Evolutionary conservation across 192 early-diverging fungal species (phyloP).

Genomic region (Coemansia sp.): DNA sequence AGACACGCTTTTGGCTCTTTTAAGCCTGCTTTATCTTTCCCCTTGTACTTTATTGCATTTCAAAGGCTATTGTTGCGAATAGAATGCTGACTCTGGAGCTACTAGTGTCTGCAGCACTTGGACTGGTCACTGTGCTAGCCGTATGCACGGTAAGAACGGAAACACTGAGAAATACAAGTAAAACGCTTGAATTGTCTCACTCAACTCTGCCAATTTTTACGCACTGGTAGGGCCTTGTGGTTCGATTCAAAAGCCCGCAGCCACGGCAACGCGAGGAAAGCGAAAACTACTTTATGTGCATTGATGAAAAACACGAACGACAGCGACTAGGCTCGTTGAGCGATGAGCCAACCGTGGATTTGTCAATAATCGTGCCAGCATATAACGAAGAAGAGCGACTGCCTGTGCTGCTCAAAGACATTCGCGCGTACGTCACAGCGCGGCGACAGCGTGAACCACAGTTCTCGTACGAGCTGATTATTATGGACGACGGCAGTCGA

Average conservation of each 20-base stretch:
- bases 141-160: constrained; percentile 22
- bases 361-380: constrained; percentile 86
- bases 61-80: not conserved
- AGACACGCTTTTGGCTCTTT: too few species aligned
- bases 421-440: constrained; percentile 63
- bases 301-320: constrained; percentile 36
- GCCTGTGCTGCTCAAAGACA: constrained; percentile 82
- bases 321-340: constrained; percentile 27
- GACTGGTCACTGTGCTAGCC: constrained; percentile 11
- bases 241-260: constrained; percentile 43
- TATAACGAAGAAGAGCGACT: constrained; percentile 87
- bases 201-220: too few species aligned
- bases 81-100: constrained; percentile 7
- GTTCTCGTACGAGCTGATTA: constrained; percentile 81
- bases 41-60: too few species aligned
- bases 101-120: constrained; percentile 9
- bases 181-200: not conserved
- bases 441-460: constrained; percentile 37
- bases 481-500: constrained; percentile 90
- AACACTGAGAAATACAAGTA: not conserved
- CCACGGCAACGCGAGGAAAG: constrained; percentile 48
- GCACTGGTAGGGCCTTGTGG: constrained; percentile 22
- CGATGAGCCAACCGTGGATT: constrained; percentile 47
- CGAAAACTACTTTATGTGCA: constrained; percentile 50
- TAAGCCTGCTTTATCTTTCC: too few species aligned